phyloP scores from a whole-genome alignment of 1,284 basidiomycete species.

The Trichosporon coremiiforme region DNA sequence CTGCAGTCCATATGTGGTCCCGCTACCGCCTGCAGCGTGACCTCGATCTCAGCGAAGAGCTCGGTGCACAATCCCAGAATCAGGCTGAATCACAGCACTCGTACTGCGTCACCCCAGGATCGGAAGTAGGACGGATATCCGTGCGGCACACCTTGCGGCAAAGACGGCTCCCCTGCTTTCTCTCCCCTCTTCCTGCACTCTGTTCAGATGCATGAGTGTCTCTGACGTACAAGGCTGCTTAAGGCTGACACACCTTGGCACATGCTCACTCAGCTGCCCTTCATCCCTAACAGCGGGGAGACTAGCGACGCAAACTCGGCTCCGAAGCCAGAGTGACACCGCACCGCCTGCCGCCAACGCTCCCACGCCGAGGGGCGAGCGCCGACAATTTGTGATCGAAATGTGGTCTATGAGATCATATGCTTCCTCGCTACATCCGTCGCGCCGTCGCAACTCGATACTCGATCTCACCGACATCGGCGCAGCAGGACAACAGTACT shows the following conservation, averaged over 20 bases:
- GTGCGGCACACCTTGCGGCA: neutral
- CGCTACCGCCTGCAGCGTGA: neutral
- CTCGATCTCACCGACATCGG: neutral
- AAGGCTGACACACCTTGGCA: neutral
- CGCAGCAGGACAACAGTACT: neutral
- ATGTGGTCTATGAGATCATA: neutral
- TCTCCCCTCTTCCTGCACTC: neutral
- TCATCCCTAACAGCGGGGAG: neutral
- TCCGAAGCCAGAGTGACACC: neutral
- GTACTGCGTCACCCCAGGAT: no score
- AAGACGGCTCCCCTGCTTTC: neutral
- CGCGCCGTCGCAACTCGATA: no score
- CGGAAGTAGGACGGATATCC: neutral
- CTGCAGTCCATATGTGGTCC: neutral
- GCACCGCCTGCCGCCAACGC: neutral
- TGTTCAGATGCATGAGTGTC: neutral
- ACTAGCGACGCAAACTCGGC: neutral
- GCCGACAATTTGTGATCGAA: neutral
- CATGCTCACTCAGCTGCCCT: neutral
- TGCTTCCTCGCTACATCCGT: neutral
- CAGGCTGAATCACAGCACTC: no score
- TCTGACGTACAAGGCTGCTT: neutral
- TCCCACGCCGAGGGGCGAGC: no score
- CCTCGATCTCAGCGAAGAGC: no score
- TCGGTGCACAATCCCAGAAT: neutral